Conservation (phyloP, 768 basidiomycete genomes). For the Cyathus striatus region DNA sequence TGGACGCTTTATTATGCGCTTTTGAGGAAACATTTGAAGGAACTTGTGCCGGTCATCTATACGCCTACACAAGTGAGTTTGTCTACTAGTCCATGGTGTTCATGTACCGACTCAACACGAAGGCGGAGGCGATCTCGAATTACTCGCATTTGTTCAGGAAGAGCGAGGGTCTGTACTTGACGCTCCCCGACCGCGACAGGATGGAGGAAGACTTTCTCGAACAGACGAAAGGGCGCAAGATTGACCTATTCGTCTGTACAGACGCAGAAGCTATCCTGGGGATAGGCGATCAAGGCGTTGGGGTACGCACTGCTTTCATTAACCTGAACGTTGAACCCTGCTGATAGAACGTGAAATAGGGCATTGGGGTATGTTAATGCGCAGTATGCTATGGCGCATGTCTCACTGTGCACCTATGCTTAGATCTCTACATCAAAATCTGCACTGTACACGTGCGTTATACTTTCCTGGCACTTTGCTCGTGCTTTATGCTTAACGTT, state of each 20-base stretch:
- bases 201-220: conserved; percentile 80
- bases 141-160: conserved; percentile 83
- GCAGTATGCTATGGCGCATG: not conserved
- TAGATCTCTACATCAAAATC: conserved; percentile 78
- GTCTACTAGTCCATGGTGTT: not conserved
- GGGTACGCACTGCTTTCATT: conserved; percentile 23
- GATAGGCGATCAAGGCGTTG: conserved; percentile 64
- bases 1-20: conserved; percentile 78
- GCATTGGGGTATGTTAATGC: conserved; percentile 49
- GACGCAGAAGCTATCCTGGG: conserved; percentile 87
- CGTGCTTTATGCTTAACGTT: not conserved
- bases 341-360: no score
- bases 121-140: conserved; percentile 78
- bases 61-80: conserved; percentile 71
- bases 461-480: not conserved
- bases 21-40: conserved; percentile 49
- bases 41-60: conserved; percentile 71
- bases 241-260: conserved; percentile 79
- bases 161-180: conserved; percentile 73
- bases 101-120: not conserved
- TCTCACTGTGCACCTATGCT: not conserved
- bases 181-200: conserved; percentile 50
- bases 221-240: conserved; percentile 50
- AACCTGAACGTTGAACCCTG: no score
- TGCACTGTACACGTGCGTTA: conserved; percentile 63